Evolutionary conservation across 305 asterid species (phyloP), one percentile per base, ranked within the genome.

Genomic region (Rubia tinctorum): DNA sequence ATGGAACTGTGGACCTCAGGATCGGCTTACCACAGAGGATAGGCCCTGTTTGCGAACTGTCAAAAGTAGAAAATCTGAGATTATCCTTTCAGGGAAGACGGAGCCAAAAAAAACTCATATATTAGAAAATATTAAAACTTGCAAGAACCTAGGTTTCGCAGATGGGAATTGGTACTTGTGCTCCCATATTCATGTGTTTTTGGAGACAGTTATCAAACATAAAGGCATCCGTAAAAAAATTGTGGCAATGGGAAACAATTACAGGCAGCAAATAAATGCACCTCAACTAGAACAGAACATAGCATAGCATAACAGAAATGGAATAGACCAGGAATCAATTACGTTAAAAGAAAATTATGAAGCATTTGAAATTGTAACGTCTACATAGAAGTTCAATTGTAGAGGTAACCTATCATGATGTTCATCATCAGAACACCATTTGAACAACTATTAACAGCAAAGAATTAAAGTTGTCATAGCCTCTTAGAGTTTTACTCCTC

Each of bases 31-130:
- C 84, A 76, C 99, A 94, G 11, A 72, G 84, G 83, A 91, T 87
- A 49, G 96, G 97, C 59, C 97, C 95, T 14, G 90, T 82, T 25
- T 89, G 86, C 42, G 97, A 88, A 83, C 98, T 93, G 89, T 22
- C 44, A 73, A 68, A 6, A 34, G 11, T 40, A 55, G 23, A 69
- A 66, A 85, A 70, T 18, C 8, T 43, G 9, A 44, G 39, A 62
- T 44, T 55, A 56, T n/a, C 65, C 68, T 69, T 69, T 66, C 56
- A 59, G 30, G 63, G 23, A 30, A 66, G 72, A 40, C 47, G 66
- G 69, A 42, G 23, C 22, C 65, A 25, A 23, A 58, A 25, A 55
- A 2, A 15, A 20, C 7, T n/a, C 13, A 20, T 20, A 22, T n/a
- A 30, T 4, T 30, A n/a, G 2, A n/a, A 58, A 2, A 55, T 37